Percentiles rank a stretch among this genome's conserved stretches.
Evolutionary conservation across 2,329 filamentous ascomycete genomes (phyloP).

Genomic region (Epichloe hybrida): DNA sequence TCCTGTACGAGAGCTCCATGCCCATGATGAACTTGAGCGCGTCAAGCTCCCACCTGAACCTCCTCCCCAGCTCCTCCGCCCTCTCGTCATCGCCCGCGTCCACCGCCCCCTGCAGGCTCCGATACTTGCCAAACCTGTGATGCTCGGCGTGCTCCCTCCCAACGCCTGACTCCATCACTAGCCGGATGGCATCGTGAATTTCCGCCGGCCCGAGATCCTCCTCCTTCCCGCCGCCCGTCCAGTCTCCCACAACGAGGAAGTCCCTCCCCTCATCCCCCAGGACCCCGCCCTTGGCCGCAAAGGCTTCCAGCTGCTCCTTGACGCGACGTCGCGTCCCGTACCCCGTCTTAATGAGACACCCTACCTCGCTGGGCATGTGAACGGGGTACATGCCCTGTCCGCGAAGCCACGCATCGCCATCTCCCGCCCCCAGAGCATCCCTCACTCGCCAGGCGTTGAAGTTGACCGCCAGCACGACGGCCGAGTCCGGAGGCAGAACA

Average conservation of each 20-base stretch:
- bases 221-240: slow-evolving; percentile 22
- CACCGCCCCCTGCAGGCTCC: slow-evolving; percentile 24
- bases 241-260: slow-evolving; percentile 38
- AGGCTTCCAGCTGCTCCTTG: slow-evolving; percentile 31
- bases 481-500: slow-evolving; percentile 20
- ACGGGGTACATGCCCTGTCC: slow-evolving; percentile 26
- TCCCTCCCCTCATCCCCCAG: slow-evolving; percentile 25
- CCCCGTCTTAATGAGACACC: slow-evolving; percentile 41
- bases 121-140: slow-evolving; percentile 28
- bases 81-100: slow-evolving; percentile 22
- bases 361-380: slow-evolving; percentile 32
- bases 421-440: slow-evolving; percentile 16
- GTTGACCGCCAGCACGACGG: slow-evolving; percentile 18
- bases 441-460: slow-evolving; percentile 21
- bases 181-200: slow-evolving; percentile 29
- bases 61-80: slow-evolving; percentile 24
- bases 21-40: slow-evolving; percentile 42
- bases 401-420: slow-evolving; percentile 29
- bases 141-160: slow-evolving; percentile 14
- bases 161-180: slow-evolving; percentile 20
- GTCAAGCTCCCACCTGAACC: slow-evolving; percentile 35
- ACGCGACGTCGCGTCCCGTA: slow-evolving; percentile 39
- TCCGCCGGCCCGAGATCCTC: slow-evolving; percentile 19
- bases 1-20: slow-evolving; percentile 36
- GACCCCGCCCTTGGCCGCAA: slow-evolving; percentile 20